Evolutionary conservation across 352 stramenopile species (phyloP), one percentile per base, ranked within the genome.

Genomic region (Peronospora destructor): DNA sequence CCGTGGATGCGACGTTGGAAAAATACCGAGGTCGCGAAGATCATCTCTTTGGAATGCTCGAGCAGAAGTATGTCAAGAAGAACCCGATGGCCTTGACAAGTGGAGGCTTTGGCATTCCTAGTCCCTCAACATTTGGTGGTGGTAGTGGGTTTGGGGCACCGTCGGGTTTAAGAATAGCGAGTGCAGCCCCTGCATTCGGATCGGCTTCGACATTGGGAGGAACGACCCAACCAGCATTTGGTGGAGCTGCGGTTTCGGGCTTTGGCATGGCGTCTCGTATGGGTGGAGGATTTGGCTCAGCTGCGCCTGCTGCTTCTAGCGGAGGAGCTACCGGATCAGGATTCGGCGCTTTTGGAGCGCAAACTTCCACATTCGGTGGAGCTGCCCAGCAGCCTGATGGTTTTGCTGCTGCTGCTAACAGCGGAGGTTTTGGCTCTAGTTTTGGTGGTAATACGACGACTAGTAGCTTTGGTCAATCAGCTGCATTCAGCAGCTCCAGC

Each of bases 1-100:
- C 77, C 11, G 76, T 89, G 30, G 76, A 87, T 43, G 46, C 71
- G 7, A 87, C 76, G 4, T 50, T 89, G 44, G 72, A 73, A 46
- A 87, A 87, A 55, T 89, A 89, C 56, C 79, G 78, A 55, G 78
- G 78, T 8, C 66, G 80, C 3, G 78, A 89, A 59, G 64, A 71
- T 26, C 71, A 66, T 37, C 53, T 89, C 11, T 89, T 89, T 55
- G 55, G 60, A 10, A 85, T 86, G 74, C 62, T 89, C 9, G 76
- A 89, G 49, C 73, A 85, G 35, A 89, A 89, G 57, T 89, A 89
- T 38, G 7, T 85, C 8, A 71, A 76, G 28, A 70, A 70, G 25
- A 39, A 47, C 7, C 45, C 64, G 9, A 44, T 54, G 26, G 34
- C 40, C n/a, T 23, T 49, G 5, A 42, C 55, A n/a, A 30, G 59